Evolutionary conservation across 2,329 filamentous ascomycete species (phyloP).

Genomic region (Aspergillus puulaauensis): DNA sequence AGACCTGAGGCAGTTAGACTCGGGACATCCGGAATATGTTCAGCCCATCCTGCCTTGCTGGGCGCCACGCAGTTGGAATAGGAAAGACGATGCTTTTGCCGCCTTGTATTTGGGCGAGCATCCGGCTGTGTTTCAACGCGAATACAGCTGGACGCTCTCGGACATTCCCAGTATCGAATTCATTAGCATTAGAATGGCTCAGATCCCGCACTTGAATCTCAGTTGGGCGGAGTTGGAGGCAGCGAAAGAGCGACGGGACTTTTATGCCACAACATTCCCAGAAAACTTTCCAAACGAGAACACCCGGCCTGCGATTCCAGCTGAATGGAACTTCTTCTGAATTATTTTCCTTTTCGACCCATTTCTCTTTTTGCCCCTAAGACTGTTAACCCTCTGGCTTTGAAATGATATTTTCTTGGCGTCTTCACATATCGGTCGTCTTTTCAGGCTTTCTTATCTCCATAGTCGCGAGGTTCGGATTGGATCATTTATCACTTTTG

Average conservation of each 20-base stretch:
- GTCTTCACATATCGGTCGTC: background rate
- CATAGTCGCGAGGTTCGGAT: background rate
- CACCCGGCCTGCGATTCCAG: background rate
- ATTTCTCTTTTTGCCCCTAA: background rate
- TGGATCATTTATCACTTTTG: background rate
- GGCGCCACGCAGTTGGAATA: slow-evolving; percentile 7
- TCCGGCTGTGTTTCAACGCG: slow-evolving; percentile 7
- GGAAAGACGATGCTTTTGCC: slow-evolving; percentile 15
- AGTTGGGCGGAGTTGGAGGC: slow-evolving; percentile 4
- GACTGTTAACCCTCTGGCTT: background rate
- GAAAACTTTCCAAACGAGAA: background rate
- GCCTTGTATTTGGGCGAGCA: slow-evolving; percentile 11
- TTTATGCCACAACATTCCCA: background rate
- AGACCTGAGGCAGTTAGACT: slow-evolving; percentile 6
- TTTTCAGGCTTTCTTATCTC: background rate
- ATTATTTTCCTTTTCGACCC: background rate
- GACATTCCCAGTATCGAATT: slow-evolving; percentile 10
- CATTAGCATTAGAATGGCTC: slow-evolving; percentile 16
- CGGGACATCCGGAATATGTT: slow-evolving; percentile 3
- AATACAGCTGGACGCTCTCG: slow-evolving; percentile 10
- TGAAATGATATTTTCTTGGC: background rate
- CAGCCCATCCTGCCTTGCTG: slow-evolving; percentile 7
- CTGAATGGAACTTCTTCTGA: background rate
- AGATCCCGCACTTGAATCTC: slow-evolving; percentile 13
- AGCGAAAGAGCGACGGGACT: background rate